Percentiles rank a stretch among this genome's conserved stretches.
These are phyloP conservation scores for Yarrowia sp. DNA, from an alignment of 805 yeast genomes.

Conservation along the genomic window DNA sequence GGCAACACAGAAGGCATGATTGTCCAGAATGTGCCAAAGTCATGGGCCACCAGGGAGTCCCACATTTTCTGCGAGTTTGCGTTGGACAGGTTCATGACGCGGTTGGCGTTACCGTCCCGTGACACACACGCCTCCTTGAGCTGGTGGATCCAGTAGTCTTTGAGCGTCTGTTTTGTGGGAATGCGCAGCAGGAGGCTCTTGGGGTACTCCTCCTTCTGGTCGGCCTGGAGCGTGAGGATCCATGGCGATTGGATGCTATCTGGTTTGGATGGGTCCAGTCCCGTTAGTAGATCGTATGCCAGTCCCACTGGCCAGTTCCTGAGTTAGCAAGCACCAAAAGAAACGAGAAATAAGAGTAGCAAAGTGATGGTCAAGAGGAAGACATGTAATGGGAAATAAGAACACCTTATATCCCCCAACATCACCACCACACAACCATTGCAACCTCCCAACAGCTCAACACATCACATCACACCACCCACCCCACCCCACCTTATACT, in stretches of 20 bases:
- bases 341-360: too few relatives aligned
- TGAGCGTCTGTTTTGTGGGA: conserved; percentile 40
- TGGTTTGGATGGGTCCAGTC: conserved; percentile 39
- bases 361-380: too few relatives aligned
- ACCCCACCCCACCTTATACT: conserved; percentile 9
- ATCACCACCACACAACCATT: too few relatives aligned
- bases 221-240: conserved; percentile 48
- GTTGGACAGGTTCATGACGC: conserved; percentile 73
- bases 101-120: conserved; percentile 71
- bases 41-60: conserved; percentile 44
- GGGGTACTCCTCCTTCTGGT: conserved; percentile 49
- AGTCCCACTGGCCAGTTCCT: conserved; percentile 69
- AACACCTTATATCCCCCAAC: too few relatives aligned
- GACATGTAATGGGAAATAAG: too few relatives aligned
- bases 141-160: conserved; percentile 67
- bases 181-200: conserved; percentile 45
- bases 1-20: conserved; percentile 35
- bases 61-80: conserved; percentile 59
- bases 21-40: conserved; percentile 35
- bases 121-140: conserved; percentile 80
- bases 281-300: conserved; percentile 54
- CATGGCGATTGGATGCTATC: conserved; percentile 29
- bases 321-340: background rate
- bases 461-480: background rate
- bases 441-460: background rate